A percentile compares a stretch with the other conserved stretches of the same genome.
Evolutionary conservation across 2,329 filamentous ascomycete genomes (phyloP).

Genomic region (Sporothrix inflata): DNA sequence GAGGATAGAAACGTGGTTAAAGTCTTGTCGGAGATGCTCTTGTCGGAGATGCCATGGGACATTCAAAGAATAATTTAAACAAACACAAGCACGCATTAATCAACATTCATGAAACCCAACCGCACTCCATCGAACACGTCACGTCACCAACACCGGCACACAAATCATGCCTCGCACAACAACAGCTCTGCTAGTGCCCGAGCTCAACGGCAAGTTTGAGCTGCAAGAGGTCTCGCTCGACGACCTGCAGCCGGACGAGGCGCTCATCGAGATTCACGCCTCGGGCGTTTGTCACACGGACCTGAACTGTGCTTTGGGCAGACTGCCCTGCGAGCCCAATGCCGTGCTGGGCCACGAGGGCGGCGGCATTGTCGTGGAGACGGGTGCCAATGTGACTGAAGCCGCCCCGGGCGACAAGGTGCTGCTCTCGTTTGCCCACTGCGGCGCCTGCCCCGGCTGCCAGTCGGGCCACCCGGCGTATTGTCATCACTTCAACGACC

Average conservation of each 20-base stretch:
- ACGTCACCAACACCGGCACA: background rate
- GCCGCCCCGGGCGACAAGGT: background rate
- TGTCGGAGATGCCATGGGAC: no score
- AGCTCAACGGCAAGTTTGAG: constrained; percentile 14
- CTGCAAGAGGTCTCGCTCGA: background rate
- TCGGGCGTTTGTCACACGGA: constrained; percentile 44
- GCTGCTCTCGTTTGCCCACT: constrained; percentile 7
- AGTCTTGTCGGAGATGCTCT: no score
- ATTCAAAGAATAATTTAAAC: no score
- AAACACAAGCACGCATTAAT: no score
- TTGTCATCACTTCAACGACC: constrained; percentile 36
- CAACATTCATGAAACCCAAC: no score
- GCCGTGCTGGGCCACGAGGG: constrained; percentile 16
- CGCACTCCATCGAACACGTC: no score
- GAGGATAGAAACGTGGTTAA: no score
- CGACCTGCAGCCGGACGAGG: constrained; percentile 37
- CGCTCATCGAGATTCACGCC: constrained; percentile 41
- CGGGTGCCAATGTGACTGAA: background rate
- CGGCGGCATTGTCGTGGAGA: background rate
- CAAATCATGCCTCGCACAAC: background rate
- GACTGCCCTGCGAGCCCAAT: constrained; percentile 40
- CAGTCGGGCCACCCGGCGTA: constrained; percentile 36
- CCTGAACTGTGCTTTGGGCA: constrained; percentile 41
- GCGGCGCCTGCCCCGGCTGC: constrained; percentile 34
- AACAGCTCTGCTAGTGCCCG: constrained; percentile 11